Base-by-base conservation (phyloP, 192 early-diverging fungal genomes). In the Coemansia sp. region DNA sequence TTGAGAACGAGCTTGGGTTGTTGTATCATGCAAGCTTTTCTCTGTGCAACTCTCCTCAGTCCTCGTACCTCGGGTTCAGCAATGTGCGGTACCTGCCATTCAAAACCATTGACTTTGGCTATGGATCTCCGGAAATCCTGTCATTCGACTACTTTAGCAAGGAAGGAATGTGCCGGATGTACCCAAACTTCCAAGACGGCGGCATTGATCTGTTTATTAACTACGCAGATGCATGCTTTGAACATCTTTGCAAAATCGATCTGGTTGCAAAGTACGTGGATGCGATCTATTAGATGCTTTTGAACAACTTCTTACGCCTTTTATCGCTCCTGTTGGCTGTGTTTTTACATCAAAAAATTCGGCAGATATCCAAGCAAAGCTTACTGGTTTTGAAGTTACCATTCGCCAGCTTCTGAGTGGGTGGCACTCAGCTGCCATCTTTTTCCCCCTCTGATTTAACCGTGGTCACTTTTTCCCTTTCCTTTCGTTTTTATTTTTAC, bases 171-270 rank as follows among this genome's bases (percentile, higher is more conserved):
- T 31, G 37, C 26, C 63, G 69, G 37, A 43, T 75, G 46, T 64
- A 67, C 7, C 57, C 73, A 18, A 75, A 81, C 63, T 34, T 52
- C 10, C 79, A 81, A 48, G 70, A 81, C 37, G 72, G 72, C 20
- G 79, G 79, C 21, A 21, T 81, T 2, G 73, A 81, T 48, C 33
- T 81, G 56, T 52, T 70, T n/a, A 20, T 81, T 2, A 81, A 81
- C 67, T 66, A 69, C 40, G 37, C 43, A 2, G 70, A 75, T 33
- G 53, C 45, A 25, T 57, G 58, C 48, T 81, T 81, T 52, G 33
- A 66, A n/a, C 42, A 59, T 25, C 35, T 81, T 0, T 30, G 59
- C 18, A 39, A 60, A n/a, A 58, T 62, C 6, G 40, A 48, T 1
- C 59, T 72, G 4, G 45, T 81, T 42, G 59, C 57, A 3, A 63